Base-by-base conservation (phyloP, 495 filamentous ascomycete species). In the Rostrohypoxylon terebratum region DNA sequence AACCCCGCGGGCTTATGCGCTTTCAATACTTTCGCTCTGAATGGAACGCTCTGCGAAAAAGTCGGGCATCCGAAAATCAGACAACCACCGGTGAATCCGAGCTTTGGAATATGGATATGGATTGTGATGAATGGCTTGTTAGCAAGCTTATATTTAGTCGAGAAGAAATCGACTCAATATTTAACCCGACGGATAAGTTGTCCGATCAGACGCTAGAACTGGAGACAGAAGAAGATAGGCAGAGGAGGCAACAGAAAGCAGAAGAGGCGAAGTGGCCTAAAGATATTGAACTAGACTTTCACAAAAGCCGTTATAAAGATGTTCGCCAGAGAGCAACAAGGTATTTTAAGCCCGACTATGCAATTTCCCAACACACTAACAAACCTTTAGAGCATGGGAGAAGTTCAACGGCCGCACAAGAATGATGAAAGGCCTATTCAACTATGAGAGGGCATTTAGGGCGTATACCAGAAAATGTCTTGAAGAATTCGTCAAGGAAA, bases 341-440 rank as follows among this genome's bases (percentile, higher is more conserved):
- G 72, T 75, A 74, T 60, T 10, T 42, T 16, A 7, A 14, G 16
- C 10, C 31, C 14, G 3, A 33, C 0, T 6, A 18, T 13, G 16
- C 21, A 18, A 33, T 2, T 2, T 36, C 5, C 5, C 55, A 38
- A 55, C 2, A 38, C 51, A 51, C 61, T 77, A 36, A 73, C 63
- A 16, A 44, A 8, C 23, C 53, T 44, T 16, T 50, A 88, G 85
- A 1, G 84, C 86, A 45, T 88, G 86, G 86, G 80, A 85, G 42
- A 82, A 81, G 59, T 88, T 88, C 66, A 85, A 87, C 68, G 78
- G 79, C 33, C 80, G 86, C 4, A 88, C 86, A 23, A 83, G 85
- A 60, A 86, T 88, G 84, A 87, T 88, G 85, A 88, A 88, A 63
- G 86, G 86, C 0, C 72, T 88, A n/a, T 87, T 87, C 77, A 87